Evolutionary conservation across 148 eudicot species (phyloP).

Genomic region (Chenopodium suecicum): DNA sequence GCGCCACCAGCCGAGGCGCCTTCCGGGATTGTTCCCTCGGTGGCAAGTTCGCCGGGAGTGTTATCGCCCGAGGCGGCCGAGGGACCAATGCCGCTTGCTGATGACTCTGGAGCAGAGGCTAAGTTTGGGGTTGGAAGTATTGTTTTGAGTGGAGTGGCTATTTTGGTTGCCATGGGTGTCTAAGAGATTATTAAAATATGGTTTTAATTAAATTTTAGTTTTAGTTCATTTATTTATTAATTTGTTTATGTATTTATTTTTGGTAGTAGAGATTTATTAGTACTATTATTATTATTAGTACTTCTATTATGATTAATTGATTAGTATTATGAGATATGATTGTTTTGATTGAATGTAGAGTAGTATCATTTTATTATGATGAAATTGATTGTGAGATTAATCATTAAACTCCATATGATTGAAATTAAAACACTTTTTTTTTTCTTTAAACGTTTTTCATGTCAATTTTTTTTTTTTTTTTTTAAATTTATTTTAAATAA

Average conservation of each 20-base stretch:
- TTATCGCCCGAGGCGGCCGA: slow-evolving; percentile 13
- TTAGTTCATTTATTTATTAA: background rate
- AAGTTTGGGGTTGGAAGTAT: slow-evolving; percentile 14
- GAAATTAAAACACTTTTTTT: background rate
- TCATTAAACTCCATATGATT: background rate
- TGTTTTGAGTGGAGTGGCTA: slow-evolving; percentile 21
- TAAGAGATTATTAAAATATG: background rate
- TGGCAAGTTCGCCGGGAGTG: slow-evolving; percentile 2
- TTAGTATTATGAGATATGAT: background rate
- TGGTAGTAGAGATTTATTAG: background rate
- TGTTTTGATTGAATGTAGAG: background rate
- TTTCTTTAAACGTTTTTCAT: too few species aligned
- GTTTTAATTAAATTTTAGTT: background rate
- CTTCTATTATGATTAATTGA: too few species aligned
- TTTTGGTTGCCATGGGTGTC: slow-evolving; percentile 13
- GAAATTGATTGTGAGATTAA: background rate
- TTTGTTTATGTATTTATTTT: background rate
- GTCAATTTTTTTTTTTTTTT: too few species aligned
- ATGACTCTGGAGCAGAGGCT: background rate
- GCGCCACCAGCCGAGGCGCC: slow-evolving; percentile 21
- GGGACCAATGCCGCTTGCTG: slow-evolving; percentile 20
- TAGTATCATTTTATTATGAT: background rate
- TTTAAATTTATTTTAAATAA: too few species aligned
- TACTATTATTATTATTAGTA: slow-evolving; percentile 2
- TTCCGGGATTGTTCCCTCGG: slow-evolving; percentile 4